Evolutionary conservation across 805 yeast species (phyloP), one percentile per base, ranked within the genome.

Genomic region (Kregervanrija fluxuum): DNA sequence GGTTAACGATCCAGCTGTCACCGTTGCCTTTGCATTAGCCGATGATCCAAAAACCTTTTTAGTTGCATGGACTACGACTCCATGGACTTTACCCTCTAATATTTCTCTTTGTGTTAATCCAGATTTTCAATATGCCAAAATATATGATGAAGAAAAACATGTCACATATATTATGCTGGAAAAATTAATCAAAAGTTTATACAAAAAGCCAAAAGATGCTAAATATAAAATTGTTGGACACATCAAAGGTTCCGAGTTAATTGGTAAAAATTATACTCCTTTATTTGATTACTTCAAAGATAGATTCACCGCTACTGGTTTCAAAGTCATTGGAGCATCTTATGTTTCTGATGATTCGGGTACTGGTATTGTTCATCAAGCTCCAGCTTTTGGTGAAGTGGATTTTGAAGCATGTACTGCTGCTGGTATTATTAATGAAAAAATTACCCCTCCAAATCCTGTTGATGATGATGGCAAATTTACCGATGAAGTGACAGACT

Each of bases 1-100:
- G 48, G 98, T 93, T 41, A 77, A 80, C 50, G 99, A 93, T 66
- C 99, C 99, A 9, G 96, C 96, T 10, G 90, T 95, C 41, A 89
- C 96, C 48, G 68, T 93, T 55, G 95, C 88, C 28, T 95, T 93
- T 75, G 85, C 86, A 51, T 71, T 86, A 45, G 69, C 75, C 31
- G 85, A 79, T 50, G 95, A 90, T 59, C 89, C 87, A 51, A 79
- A 84, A 58, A 86, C 95, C 43, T 71, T 77, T 53, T 72, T 93
- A 53, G 90, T 93, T 35, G 98, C 98, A 9, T 93, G 99, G 99
- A 93, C 99, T 38, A 93, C 99, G 48, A 93, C 99, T 22, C 99
- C 99, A 43, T 93, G 99, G 99, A 95, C 99, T 41, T 74, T 93
- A 61, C 99, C 99, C 36, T 85, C 96, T 30, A 91, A 93, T 66